These are phyloP conservation scores for Solanum rostratum DNA, from an alignment of 257 asterid species.

Conservation along the genomic window DNA sequence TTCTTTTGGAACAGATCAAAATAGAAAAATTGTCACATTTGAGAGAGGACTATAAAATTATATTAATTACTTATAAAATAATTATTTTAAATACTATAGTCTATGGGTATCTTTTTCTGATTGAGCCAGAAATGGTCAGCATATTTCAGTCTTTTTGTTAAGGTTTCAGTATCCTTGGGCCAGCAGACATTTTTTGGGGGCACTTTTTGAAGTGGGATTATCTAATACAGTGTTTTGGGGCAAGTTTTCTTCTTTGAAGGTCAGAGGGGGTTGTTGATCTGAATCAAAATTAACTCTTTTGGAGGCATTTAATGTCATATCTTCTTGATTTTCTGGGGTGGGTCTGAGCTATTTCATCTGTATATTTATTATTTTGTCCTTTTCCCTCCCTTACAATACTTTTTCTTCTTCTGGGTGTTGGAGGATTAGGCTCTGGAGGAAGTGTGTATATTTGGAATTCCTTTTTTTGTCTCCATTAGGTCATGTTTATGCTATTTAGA, in stretches of 20 bases:
- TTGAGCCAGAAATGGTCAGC: slow-evolving; percentile 5
- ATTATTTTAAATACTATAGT: too few relatives aligned
- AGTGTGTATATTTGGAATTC: not conserved
- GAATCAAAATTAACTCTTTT: not conserved
- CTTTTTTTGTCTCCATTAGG: not conserved
- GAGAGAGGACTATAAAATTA: too few relatives aligned
- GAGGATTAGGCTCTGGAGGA: not conserved
- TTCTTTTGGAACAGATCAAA: too few relatives aligned
- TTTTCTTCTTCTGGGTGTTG: not conserved
- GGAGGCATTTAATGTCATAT: not conserved
- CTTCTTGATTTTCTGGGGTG: not conserved
- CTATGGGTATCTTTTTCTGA: not conserved
- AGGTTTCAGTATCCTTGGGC: not conserved
- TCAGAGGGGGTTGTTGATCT: slow-evolving; percentile 4
- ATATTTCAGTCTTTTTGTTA: not conserved
- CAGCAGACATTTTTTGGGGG: not conserved
- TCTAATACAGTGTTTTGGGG: not conserved
- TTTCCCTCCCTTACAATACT: not conserved
- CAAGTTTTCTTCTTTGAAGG: not conserved
- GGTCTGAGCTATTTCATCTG: not conserved
- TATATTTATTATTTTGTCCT: not conserved
- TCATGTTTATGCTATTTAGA: not conserved
- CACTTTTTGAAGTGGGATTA: not conserved
- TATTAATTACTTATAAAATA: not conserved
- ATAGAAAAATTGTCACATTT: too few relatives aligned